Percentiles rank a stretch among this genome's conserved stretches.
These are phyloP conservation scores for Wallemia mellicola DNA, from an alignment of 1,284 basidiomycete species.

Conservation along the genomic window DNA sequence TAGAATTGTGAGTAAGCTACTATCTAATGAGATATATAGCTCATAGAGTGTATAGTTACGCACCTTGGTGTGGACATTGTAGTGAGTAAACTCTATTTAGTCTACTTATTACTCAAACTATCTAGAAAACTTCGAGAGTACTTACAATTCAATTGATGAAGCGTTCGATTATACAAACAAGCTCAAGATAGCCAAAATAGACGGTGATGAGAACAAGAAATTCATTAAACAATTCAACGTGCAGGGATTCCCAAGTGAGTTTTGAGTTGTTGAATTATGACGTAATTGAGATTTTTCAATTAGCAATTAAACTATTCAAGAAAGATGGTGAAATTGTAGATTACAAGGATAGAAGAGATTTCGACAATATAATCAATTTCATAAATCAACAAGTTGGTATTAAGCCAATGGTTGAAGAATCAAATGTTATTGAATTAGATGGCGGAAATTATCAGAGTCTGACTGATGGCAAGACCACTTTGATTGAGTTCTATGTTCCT, in stretches of 20 bases:
- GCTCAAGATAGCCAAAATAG: not conserved
- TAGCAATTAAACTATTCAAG: not conserved
- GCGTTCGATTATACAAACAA: not conserved
- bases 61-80: not conserved
- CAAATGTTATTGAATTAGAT: not conserved
- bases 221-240: not conserved
- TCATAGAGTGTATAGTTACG: too few species aligned
- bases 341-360: not conserved
- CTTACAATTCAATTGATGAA: not conserved
- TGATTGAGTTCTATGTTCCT: not conserved
- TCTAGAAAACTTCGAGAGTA: not conserved
- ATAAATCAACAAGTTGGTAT: not conserved
- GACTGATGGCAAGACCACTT: not conserved
- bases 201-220: not conserved
- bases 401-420: too few species aligned
- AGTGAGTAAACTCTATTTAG: not conserved
- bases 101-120: not conserved
- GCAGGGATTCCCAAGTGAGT: not conserved
- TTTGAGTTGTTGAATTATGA: not conserved
- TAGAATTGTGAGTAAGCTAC: too few species aligned
- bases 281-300: too few species aligned
- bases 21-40: too few species aligned
- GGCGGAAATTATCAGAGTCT: not conserved
- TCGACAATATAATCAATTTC: not conserved
- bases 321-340: not conserved